Evolutionary conservation across 2,329 filamentous ascomycete species (phyloP).

Genomic region (Claviceps monticola): DNA sequence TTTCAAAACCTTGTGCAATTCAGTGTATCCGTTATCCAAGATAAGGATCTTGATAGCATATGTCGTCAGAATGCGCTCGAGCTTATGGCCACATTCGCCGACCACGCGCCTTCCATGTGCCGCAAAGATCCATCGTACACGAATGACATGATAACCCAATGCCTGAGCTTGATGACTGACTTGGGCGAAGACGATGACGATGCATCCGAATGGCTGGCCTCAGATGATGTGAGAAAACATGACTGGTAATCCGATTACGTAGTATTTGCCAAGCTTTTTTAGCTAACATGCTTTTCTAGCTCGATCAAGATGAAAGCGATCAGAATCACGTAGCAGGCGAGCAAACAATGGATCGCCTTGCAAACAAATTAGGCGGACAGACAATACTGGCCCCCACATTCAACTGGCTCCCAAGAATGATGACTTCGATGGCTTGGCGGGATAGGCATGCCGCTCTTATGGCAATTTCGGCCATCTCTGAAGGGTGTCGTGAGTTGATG

Average conservation of each 20-base stretch:
- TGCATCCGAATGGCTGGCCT: slow-evolving; percentile 81
- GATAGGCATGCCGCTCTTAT: slow-evolving; percentile 94
- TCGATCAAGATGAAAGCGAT: slow-evolving; percentile 92
- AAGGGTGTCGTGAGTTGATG: slow-evolving; percentile 94
- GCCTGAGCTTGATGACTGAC: slow-evolving; percentile 94
- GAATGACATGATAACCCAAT: slow-evolving; percentile 95
- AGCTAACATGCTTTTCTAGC: slow-evolving; percentile 31
- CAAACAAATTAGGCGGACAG: slow-evolving; percentile 92
- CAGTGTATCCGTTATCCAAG: slow-evolving; percentile 83
- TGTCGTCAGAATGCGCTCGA: slow-evolving; percentile 91
- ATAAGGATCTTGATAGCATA: slow-evolving; percentile 85
- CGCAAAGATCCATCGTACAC: slow-evolving; percentile 88
- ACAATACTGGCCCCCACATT: slow-evolving; percentile 89
- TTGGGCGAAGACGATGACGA: slow-evolving; percentile 90
- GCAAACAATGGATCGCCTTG: slow-evolving; percentile 94
- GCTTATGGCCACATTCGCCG: slow-evolving; percentile 94
- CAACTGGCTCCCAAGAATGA: slow-evolving; percentile 94
- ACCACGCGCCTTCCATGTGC: slow-evolving; percentile 88
- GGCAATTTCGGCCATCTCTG: slow-evolving; percentile 97
- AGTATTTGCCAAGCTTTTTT: neutral
- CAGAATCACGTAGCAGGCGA: slow-evolving; percentile 95
- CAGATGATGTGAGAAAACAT: slow-evolving; percentile 61
- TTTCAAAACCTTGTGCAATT: slow-evolving; percentile 90
- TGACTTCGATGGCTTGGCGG: slow-evolving; percentile 86
- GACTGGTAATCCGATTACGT: neutral